Evolutionary conservation across 2,329 filamentous ascomycete genomes (phyloP), one percentile per base, ranked within the genome.

Genomic region (Epicoccum sorghinum): DNA sequence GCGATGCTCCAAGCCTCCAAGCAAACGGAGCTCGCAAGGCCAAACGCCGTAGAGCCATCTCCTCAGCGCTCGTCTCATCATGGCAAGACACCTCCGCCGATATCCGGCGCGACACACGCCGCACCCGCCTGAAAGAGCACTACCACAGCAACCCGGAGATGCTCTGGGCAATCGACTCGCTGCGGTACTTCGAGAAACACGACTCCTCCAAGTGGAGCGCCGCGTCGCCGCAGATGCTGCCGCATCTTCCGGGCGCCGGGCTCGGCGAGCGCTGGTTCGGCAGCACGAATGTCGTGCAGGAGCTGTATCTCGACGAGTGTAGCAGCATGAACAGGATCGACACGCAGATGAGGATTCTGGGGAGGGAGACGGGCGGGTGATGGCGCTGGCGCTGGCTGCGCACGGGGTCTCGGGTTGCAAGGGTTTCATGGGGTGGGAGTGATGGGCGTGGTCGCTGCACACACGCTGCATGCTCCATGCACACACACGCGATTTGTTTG

Each of bases 231-330:
- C 60, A 54, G 22, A 47, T 67, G 33, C 57, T 71, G 24, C 58
- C 61, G 1, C 64, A 68, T 12, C 27, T 73, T 4, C 69, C 69
- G 1, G 70, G 68, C 1, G 64, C 66, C 1, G 65, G 69, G 0
- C 44, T 73, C 4, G 70, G 70, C 1, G 70, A 71, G 46, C 59
- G 57, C 9, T 73, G 64, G 65, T 71, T 67, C 47, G 65, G 66
- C 0, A 70, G 68, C 36, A 56, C 60, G 5, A 61, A 66, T 55
- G 27, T 70, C 24, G 63, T 71, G 37, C 67, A 72, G 41, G 66
- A 62, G 39, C 55, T 73, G 4, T 69, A 65, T 54, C 45, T 73
- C 25, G 70, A 73, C 50, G 70, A 73, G 52, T 70, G 67, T 62
- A 69, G 66, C 45, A 68, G 67, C 36, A 57, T 71, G 63, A 66